Percentiles rank a stretch among this genome's conserved stretches.
phyloP scores from a whole-genome alignment of 192 early-diverging fungal genomes.

The Coemansia sp. region DNA sequence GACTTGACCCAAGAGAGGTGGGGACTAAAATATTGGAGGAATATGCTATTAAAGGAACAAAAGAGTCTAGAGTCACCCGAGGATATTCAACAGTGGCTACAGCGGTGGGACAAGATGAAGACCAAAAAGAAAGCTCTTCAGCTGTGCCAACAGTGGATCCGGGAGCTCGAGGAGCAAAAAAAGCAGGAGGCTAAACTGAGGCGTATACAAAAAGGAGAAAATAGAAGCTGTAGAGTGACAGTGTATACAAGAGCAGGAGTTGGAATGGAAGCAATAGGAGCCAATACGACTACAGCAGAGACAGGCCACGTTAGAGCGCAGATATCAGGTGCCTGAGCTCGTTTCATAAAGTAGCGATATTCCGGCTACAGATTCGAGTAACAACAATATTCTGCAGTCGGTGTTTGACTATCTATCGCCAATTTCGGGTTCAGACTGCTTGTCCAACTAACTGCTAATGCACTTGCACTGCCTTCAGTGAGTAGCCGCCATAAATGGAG shows the following conservation, averaged over 20 bases:
- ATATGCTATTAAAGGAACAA: too few relatives aligned
- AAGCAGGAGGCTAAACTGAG: not conserved
- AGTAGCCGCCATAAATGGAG: constrained; percentile 3
- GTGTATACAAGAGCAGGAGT: not conserved
- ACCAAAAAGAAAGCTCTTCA: not conserved
- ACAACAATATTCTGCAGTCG: not conserved
- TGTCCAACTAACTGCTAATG: not conserved
- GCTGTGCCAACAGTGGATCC: not conserved
- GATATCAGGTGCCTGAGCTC: not conserved
- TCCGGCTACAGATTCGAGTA: not conserved
- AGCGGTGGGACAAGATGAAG: not conserved
- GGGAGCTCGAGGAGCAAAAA: not conserved
- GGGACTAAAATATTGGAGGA: too few relatives aligned
- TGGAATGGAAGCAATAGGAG: too few relatives aligned
- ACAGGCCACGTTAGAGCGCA: not conserved
- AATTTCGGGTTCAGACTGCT: not conserved
- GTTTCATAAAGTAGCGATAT: too few relatives aligned
- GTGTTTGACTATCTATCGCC: constrained; percentile 1
- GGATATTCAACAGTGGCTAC: not conserved
- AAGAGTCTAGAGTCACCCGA: too few relatives aligned
- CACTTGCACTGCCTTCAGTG: not conserved
- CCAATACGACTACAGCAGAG: not conserved
- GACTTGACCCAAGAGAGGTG: too few relatives aligned
- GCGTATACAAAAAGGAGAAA: not conserved
- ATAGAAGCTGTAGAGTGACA: too few relatives aligned